Base-by-base conservation (phyloP, 495 filamentous ascomycete genomes). In the Tuber brumale region DNA sequence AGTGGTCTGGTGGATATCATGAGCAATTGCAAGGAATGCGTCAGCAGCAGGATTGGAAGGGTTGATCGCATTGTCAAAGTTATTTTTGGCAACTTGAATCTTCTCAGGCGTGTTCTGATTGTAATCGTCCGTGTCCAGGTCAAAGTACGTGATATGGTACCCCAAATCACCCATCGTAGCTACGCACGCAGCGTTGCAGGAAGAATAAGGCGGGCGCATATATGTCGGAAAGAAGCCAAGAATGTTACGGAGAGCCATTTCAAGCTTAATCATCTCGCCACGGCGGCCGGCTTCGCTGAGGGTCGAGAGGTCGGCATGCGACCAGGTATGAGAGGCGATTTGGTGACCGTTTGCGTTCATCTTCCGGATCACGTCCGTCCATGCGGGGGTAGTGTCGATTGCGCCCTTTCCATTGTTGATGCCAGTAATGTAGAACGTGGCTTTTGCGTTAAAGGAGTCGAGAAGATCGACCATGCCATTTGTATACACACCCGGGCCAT, bases 311-410 rank as follows among this genome's bases (percentile, higher is more conserved):
- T 93, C 87, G 85, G 90, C 85, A 79, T 97, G 93, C 57, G 91
- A 92, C 93, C 92, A 97, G 1, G 92, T 95, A 79, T 97, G 93
- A 79, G 90, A 92, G 43, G 91, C 93, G 73, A 97, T 86, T 82
- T 95, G 93, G 81, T 97, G 93, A n/a, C 93, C 92, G 72, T 86
- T 87, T 69, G 84, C 84, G 76, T 86, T 83, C 91, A 91, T 93
- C 76, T 92, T 90, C 85, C 89, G 82, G 70, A 95, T 91, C 51
- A 93, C 85, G 14, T 85, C 81, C 31, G 86, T 86, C 85, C 89
- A 92, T 3, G 87, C 87, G 8, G 83, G 81, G 0, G 86, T 86
- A 75, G 88, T 88, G 76, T 94, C 92, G 69, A 94, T 92, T 72
- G 87, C 80, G 14, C 92, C 91, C 80, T 93, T 94, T 77, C 89